A percentile compares a stretch with the other conserved stretches of the same genome.
These are phyloP conservation scores for Geosiphon pyriformis DNA, from an alignment of 192 early-diverging fungal species.

Conservation along the genomic window DNA sequence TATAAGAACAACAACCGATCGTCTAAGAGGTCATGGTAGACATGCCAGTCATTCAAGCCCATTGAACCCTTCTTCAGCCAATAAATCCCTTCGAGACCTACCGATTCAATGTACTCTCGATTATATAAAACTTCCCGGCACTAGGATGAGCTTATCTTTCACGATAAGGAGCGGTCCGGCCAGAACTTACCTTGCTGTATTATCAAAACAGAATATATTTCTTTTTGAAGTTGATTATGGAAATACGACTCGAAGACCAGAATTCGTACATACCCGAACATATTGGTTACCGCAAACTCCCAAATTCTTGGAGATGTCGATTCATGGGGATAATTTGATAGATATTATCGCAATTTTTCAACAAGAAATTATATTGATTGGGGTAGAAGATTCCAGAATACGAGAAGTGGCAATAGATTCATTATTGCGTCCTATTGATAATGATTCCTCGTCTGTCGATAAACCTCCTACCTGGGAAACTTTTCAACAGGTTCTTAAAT, in stretches of 20 bases:
- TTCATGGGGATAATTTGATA: constrained; percentile 15
- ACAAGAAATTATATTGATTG: constrained; percentile 11
- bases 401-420: constrained; percentile 7
- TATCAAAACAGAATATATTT: constrained; percentile 22
- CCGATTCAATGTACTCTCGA: not conserved
- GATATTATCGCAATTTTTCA: constrained; percentile 18
- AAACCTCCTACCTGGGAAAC: not conserved
- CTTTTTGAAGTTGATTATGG: constrained; percentile 14
- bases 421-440: not conserved
- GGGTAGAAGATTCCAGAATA: constrained; percentile 12
- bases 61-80: constrained; percentile 1
- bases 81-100: not conserved
- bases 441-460: not conserved
- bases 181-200: constrained; percentile 5
- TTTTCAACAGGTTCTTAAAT: too few species aligned
- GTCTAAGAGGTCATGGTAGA: not conserved
- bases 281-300: constrained; percentile 25
- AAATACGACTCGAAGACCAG: not conserved
- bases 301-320: constrained; percentile 8
- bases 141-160: constrained; percentile 7
- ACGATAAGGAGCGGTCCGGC: not conserved
- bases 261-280: constrained; percentile 11
- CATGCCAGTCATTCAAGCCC: not conserved
- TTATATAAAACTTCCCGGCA: constrained; percentile 15
- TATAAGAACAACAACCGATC: not conserved